Conservation (phyloP, 768 basidiomycete genomes). For the Tremella yokohamensis region DNA sequence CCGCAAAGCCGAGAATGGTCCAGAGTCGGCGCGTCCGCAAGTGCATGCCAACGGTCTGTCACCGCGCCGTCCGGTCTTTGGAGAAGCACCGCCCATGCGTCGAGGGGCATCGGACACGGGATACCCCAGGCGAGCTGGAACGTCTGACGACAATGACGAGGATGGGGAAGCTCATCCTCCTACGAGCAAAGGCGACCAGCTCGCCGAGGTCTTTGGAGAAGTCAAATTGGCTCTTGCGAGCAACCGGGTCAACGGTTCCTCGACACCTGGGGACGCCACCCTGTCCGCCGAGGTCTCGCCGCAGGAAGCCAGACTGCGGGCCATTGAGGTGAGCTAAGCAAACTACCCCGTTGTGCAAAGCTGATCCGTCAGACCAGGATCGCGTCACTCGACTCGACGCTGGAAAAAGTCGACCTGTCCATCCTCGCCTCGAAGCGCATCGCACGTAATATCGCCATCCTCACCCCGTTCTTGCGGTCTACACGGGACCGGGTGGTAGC, state of each 20-base stretch:
- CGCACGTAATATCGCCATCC: slow-evolving; percentile 73
- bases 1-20: slow-evolving; percentile 51
- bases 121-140: slow-evolving; percentile 13
- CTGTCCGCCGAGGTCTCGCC: background rate
- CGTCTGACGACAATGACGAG: slow-evolving; percentile 28
- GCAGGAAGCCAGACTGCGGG: slow-evolving; percentile 26
- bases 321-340: slow-evolving; percentile 37
- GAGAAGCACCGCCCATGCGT: background rate
- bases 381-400: slow-evolving; percentile 61
- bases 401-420: slow-evolving; percentile 58
- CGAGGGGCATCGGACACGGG: background rate
- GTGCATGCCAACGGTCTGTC: slow-evolving; percentile 19
- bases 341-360: background rate
- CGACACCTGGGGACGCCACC: background rate
- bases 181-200: slow-evolving; percentile 37
- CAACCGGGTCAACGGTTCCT: slow-evolving; percentile 44
- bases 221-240: slow-evolving; percentile 80
- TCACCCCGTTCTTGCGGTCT: slow-evolving; percentile 80
- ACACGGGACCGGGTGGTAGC: slow-evolving; percentile 72
- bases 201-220: slow-evolving; percentile 72
- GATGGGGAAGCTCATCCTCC: slow-evolving; percentile 15
- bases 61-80: background rate
- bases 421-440: slow-evolving; percentile 69
- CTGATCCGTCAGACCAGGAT: slow-evolving; percentile 58
- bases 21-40: slow-evolving; percentile 2